Percentiles rank a stretch among this genome's conserved stretches.
Evolutionary conservation across 139 green algal species (phyloP).

Genomic region (Gonium pectorale): DNA sequence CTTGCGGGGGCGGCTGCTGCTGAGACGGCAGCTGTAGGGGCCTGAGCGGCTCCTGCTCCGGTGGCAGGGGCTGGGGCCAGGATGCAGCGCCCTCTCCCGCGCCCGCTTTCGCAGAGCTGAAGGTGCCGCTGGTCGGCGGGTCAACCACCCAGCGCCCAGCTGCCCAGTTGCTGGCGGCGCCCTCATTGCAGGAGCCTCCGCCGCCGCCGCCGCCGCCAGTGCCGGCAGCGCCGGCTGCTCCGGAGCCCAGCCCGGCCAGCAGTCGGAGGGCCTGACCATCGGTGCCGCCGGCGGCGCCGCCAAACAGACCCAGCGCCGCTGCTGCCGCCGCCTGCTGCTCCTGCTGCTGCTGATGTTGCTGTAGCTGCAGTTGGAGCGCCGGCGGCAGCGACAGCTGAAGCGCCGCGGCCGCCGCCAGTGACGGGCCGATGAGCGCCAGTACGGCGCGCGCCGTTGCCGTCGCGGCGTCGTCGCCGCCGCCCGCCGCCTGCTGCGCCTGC

Average conservation of each 20-base stretch:
- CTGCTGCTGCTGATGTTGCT: neutral
- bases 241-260: neutral
- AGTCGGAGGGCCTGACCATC: too few species aligned
- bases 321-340: neutral
- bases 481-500: neutral
- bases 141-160: neutral
- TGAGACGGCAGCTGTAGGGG: conserved; percentile 25
- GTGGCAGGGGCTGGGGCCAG: neutral
- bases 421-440: conserved; percentile 6
- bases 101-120: neutral
- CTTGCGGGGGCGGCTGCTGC: conserved; percentile 1
- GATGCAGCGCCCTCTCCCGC: neutral
- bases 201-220: neutral
- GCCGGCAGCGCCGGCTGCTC: too few species aligned
- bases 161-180: neutral
- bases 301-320: neutral
- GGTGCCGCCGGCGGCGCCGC: neutral
- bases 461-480: neutral
- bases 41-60: neutral
- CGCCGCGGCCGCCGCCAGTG: neutral
- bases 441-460: conserved; percentile 22
- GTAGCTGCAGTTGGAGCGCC: neutral
- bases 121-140: neutral
- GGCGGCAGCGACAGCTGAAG: conserved; percentile 26
- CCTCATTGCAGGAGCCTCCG: neutral